A percentile compares a stretch with the other conserved stretches of the same genome.
Evolutionary conservation across 2,329 filamentous ascomycete species (phyloP).

Genomic region (Fusarium goolgardi): DNA sequence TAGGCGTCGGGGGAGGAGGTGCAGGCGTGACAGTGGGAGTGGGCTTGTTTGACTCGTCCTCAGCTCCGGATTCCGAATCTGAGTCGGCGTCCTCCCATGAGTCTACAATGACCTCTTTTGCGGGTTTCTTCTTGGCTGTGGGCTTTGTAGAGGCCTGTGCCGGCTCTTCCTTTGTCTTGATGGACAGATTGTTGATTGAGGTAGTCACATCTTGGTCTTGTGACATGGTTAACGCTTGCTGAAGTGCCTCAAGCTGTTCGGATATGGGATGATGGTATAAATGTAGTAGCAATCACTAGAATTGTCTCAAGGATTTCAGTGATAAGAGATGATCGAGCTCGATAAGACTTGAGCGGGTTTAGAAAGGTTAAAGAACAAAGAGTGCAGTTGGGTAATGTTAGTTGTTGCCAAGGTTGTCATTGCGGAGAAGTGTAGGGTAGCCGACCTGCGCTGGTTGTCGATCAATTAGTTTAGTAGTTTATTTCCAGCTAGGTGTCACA

Average conservation of each 20-base stretch:
- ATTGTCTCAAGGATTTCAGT: not conserved
- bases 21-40: slow-evolving; percentile 55
- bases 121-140: slow-evolving; percentile 47
- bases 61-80: slow-evolving; percentile 53
- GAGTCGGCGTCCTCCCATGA: slow-evolving; percentile 71
- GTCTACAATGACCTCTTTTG: slow-evolving; percentile 52
- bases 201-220: slow-evolving; percentile 46
- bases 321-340: not conserved
- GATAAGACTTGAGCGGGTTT: not conserved
- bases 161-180: slow-evolving; percentile 42
- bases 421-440: slow-evolving; percentile 38
- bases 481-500: not conserved
- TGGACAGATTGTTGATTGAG: slow-evolving; percentile 50
- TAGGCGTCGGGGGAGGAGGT: slow-evolving; percentile 75
- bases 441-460: not conserved
- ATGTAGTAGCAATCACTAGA: not conserved
- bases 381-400: slow-evolving; percentile 9
- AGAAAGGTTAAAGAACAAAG: slow-evolving; percentile 3
- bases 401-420: slow-evolving; percentile 18
- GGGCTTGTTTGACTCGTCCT: slow-evolving; percentile 46
- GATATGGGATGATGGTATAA: too few relatives aligned
- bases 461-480: not conserved
- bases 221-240: slow-evolving; percentile 33
- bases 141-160: slow-evolving; percentile 39
- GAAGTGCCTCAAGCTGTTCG: not conserved